Evolutionary conservation across 2,329 filamentous ascomycete genomes (phyloP), one percentile per base, ranked within the genome.

Genomic region (Diaporthe sp.): DNA sequence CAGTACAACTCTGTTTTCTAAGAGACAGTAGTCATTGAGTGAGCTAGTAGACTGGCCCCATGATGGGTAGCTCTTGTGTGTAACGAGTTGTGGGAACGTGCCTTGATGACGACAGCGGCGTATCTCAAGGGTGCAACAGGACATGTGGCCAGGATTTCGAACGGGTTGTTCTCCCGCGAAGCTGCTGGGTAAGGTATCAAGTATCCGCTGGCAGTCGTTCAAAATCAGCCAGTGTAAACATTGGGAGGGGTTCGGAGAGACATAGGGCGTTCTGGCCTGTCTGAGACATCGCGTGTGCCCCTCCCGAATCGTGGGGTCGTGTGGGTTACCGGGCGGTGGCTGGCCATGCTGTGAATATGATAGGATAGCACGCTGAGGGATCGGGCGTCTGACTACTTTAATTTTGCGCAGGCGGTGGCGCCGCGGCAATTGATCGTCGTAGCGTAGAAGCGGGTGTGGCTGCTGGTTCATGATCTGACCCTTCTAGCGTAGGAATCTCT

Each of bases 91-190:
- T 68, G 46, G 31, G n/a, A 53, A 51, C 65, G 65, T 55, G 65
- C 46, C 46, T 68, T 15, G 12, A 68, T 68, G 62, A 68, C 62
- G 62, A 25, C 62, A 68, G 62, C 62, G 62, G 62, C 62, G 46
- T 46, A 37, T 53, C 28, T 53, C 39, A 44, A 67, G 28, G 46
- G 44, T 31, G 44, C 19, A 51, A 28, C 13, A 37, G 44, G 28
- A n/a, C 31, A 51, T 37, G 42, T 65, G 61, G 28, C 12, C 17
- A 55, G 25, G 7, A 10, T 15, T 9, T 51, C 22, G 44, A 67
- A 51, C 49, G 15, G 49, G 15, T 42, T 49, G 22, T 22, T 42
- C 25, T 39, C 13, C 34, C n/a, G n/a, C 22, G n/a, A 28, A 13
- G 25, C 42, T 65, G 61, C 42, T 65, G 61, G 42, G 61, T 65